These are phyloP conservation scores for Xylaria palmicola DNA, from an alignment of 495 filamentous ascomycete genomes.

Conservation along the genomic window DNA sequence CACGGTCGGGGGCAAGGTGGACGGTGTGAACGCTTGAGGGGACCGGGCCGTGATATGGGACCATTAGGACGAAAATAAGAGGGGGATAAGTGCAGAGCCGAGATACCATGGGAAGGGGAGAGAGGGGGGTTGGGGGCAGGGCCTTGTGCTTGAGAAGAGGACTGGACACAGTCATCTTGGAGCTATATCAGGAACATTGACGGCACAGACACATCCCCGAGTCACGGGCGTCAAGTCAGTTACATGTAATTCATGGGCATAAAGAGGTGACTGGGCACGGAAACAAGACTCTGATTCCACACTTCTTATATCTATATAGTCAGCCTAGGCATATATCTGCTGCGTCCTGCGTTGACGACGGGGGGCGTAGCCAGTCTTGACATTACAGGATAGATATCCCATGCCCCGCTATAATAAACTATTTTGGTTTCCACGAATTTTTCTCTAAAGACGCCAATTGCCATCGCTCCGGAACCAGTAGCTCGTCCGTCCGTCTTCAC, in stretches of 20 bases:
- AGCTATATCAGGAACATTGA: background rate
- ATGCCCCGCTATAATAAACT: background rate
- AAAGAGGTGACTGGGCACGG: background rate
- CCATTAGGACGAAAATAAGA: background rate
- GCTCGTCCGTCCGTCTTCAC: background rate
- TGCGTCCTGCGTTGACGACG: too few species aligned
- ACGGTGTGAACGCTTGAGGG: conserved; percentile 37
- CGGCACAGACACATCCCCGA: background rate
- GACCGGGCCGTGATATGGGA: background rate
- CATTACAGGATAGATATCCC: background rate
- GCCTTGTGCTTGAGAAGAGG: background rate
- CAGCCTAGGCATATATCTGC: background rate
- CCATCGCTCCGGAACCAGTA: background rate
- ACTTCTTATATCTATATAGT: conserved; percentile 13
- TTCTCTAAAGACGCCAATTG: background rate
- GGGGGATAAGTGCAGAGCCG: background rate
- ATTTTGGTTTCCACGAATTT: background rate
- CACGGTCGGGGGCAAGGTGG: conserved; percentile 40
- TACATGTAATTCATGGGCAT: background rate
- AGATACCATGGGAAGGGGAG: background rate
- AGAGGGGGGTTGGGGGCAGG: background rate
- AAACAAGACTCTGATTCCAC: background rate
- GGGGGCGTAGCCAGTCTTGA: background rate
- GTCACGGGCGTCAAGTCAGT: background rate
- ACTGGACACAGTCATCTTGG: too few species aligned